Conservation (phyloP, 192 early-diverging fungal species). For the Neocallimastix lanati region DNA sequence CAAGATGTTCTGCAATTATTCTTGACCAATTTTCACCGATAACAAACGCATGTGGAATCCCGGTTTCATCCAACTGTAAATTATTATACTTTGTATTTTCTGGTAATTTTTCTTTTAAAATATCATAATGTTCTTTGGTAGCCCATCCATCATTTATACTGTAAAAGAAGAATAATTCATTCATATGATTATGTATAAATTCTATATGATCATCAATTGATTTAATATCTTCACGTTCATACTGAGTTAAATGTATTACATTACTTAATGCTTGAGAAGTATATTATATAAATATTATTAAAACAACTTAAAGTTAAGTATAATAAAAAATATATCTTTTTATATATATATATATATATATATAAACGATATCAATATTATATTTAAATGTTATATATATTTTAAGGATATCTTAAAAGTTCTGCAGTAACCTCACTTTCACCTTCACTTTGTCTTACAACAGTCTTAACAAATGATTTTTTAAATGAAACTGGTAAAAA, state of each 20-base stretch:
- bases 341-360: background rate
- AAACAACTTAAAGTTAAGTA: too few relatives aligned
- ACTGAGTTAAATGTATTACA: background rate
- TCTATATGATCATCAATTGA: background rate
- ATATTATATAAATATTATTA: background rate
- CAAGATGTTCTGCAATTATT: background rate
- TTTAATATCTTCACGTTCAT: background rate
- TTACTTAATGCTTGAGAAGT: background rate
- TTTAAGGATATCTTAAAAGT: background rate
- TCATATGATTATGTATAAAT: background rate
- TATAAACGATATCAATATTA: too few relatives aligned
- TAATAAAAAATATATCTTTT: too few relatives aligned
- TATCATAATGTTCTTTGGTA: background rate
- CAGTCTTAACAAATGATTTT: background rate
- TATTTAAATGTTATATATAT: too few relatives aligned
- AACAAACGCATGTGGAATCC: background rate
- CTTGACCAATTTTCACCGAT: background rate
- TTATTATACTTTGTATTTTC: background rate
- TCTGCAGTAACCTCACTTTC: background rate
- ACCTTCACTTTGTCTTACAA: background rate
- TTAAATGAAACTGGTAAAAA: background rate
- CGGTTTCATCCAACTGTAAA: background rate
- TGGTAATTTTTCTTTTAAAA: background rate
- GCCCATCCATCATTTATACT: background rate
- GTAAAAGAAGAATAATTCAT: background rate